Base-by-base conservation (phyloP, 148 eudicot species). In the Nepenthes gracilis region DNA sequence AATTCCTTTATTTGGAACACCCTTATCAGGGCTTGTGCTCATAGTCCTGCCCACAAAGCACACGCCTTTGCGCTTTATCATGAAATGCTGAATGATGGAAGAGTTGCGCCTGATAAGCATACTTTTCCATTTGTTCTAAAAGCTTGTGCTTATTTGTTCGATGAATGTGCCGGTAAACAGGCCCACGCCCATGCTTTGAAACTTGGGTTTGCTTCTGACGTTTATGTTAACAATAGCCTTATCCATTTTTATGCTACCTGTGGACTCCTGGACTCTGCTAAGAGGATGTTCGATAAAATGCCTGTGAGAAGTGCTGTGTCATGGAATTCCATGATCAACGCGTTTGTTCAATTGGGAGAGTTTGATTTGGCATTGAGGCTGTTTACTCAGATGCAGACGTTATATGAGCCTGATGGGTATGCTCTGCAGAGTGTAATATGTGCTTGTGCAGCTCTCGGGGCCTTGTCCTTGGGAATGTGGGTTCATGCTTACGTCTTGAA, bases 391-490 rank as follows among this genome's bases (percentile, higher is more conserved):
- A 77, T 85, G 93, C 78, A 66, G 64, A 52, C 63, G 48, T 10
- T 14, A 35, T 83, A 85, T 81, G 75, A 74, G 60, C 79, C 96
- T 0, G 96, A 88, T 76, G 83, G 75, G 49, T 88, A 85, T 61
- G 58, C 82, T n/a, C 35, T 85, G 68, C 86, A 75, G 81, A 88
- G 92, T 49, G 66, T 80, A 1, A 60, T 81, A 7, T 60, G 66
- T 6, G 93, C 85, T 53, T 88, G 92, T 64, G 88, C 88, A n/a
- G 80, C 86, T 55, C 62, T 83, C 33, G 85, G 89, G 35, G 81
- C 92, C 43, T 68, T 85, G 67, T 77, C 81, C 1, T 61, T 72
- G 60, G 96, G 92, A 9, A 69, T 80, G 80, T 89, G 96, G 96
- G 76, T 53, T 55, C 92, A 88, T 72, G 83, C 83, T 38, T 88